phyloP scores from a whole-genome alignment of 2,329 filamentous ascomycete genomes.

The Calycina herbarum region DNA sequence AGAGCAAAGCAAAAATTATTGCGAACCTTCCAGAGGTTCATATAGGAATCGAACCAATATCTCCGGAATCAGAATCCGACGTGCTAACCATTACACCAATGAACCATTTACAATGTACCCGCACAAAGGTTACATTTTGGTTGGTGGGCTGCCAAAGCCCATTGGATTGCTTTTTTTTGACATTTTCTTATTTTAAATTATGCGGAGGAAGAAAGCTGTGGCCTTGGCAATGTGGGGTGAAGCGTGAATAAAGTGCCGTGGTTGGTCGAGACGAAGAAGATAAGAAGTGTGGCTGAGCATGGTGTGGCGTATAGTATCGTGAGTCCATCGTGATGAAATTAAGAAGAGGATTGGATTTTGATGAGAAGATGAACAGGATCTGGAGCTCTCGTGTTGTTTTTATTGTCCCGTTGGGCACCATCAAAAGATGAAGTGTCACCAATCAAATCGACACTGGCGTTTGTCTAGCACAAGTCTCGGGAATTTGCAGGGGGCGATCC shows the following conservation, averaged over 20 bases:
- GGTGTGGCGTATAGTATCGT: not conserved
- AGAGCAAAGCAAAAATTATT: no score
- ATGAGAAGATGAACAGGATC: not conserved
- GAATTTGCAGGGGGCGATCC: not conserved
- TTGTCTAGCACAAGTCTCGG: not conserved
- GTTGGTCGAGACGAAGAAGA: not conserved
- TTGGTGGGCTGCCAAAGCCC: not conserved
- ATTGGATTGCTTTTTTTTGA: not conserved
- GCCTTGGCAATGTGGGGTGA: no score
- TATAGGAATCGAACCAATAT: slow-evolving; percentile 28
- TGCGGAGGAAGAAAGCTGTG: no score
- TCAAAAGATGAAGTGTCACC: not conserved
- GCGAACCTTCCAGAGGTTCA: slow-evolving; percentile 10
- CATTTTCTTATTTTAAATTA: not conserved
- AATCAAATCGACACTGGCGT: not conserved
- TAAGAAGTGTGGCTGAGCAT: not conserved
- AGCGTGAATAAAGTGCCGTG: not conserved
- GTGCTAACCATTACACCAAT: slow-evolving; percentile 28
- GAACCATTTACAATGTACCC: slow-evolving; percentile 1
- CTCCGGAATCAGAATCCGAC: slow-evolving; percentile 29
- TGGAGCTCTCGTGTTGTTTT: not conserved
- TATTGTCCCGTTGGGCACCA: not conserved
- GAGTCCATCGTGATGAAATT: no score
- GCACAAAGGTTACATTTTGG: not conserved
- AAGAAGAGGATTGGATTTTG: no score